These are phyloP conservation scores for Schizophyllum commune DNA, from an alignment of 1,284 basidiomycete genomes.

Conservation along the genomic window DNA sequence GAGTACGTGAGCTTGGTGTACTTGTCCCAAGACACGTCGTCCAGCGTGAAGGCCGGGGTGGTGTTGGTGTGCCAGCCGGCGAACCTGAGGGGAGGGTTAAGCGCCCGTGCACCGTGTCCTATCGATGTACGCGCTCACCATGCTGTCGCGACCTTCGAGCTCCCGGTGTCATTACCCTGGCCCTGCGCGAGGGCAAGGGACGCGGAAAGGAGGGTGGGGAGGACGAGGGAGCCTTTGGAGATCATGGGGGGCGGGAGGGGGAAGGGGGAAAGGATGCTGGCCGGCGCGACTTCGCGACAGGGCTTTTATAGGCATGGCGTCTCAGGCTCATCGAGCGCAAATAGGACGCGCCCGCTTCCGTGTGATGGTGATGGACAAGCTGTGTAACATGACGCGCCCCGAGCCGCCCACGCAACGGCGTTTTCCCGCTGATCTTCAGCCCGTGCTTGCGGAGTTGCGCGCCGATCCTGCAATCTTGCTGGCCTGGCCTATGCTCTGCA, in stretches of 20 bases:
- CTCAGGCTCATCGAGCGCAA: not conserved
- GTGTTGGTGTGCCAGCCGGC: slow-evolving; percentile 23
- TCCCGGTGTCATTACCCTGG: not conserved
- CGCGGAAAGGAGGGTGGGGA: not conserved
- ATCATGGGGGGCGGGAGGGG: not conserved
- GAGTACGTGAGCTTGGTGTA: slow-evolving; percentile 34
- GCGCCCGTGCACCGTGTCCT: not conserved
- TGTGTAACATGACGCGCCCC: not conserved
- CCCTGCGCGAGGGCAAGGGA: not conserved
- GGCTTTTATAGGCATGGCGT: not conserved
- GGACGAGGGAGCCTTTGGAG: not conserved
- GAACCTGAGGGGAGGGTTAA: not conserved
- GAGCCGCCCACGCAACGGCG: too few relatives aligned
- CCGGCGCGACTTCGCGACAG: not conserved
- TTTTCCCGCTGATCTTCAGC: too few relatives aligned
- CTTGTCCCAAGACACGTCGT: slow-evolving; percentile 27
- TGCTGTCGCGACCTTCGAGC: not conserved
- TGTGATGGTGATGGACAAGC: not conserved
- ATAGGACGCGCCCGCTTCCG: not conserved
- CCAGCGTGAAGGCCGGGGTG: slow-evolving; percentile 17
- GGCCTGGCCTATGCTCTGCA: too few relatives aligned
- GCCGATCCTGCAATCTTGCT: too few relatives aligned
- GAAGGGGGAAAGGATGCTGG: not conserved
- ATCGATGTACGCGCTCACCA: not conserved
- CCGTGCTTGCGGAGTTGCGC: too few relatives aligned